Conservation (phyloP, 257 asterid species). For the Phtheirospermum japonicum region DNA sequence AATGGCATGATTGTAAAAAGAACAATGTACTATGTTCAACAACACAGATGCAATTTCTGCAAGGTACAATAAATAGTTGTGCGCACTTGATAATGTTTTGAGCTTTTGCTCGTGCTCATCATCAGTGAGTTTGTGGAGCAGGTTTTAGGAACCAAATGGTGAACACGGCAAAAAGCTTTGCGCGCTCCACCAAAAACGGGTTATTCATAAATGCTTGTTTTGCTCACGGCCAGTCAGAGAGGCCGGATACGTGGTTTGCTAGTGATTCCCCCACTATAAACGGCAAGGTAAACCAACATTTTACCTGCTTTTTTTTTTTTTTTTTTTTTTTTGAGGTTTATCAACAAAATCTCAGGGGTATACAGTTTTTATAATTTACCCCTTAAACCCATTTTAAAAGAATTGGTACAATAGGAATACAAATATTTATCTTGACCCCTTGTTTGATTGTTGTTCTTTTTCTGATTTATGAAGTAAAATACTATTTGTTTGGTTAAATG, state of each 20-base stretch:
- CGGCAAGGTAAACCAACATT: constrained; percentile 50
- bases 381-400: no score
- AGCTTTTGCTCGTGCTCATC: constrained; percentile 6
- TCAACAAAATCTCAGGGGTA: no score
- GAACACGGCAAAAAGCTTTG: constrained; percentile 48
- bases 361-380: no score
- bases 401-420: no score
- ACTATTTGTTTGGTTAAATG: no score
- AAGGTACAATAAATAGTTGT: constrained; percentile 43
- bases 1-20: constrained; percentile 55
- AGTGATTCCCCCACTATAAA: constrained; percentile 63
- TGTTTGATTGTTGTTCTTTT: no score
- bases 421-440: no score
- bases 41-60: constrained; percentile 60
- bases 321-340: no score
- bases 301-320: no score
- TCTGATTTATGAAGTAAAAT: no score
- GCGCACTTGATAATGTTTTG: not conserved
- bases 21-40: constrained; percentile 51
- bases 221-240: constrained; percentile 96
- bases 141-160: constrained; percentile 74
- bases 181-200: constrained; percentile 49
- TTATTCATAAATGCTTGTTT: constrained; percentile 87
- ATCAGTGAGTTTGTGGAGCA: constrained; percentile 22
- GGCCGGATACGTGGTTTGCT: constrained; percentile 93